Conservation (phyloP, 495 filamentous ascomycete species). For the Neurospora sp. region DNA sequence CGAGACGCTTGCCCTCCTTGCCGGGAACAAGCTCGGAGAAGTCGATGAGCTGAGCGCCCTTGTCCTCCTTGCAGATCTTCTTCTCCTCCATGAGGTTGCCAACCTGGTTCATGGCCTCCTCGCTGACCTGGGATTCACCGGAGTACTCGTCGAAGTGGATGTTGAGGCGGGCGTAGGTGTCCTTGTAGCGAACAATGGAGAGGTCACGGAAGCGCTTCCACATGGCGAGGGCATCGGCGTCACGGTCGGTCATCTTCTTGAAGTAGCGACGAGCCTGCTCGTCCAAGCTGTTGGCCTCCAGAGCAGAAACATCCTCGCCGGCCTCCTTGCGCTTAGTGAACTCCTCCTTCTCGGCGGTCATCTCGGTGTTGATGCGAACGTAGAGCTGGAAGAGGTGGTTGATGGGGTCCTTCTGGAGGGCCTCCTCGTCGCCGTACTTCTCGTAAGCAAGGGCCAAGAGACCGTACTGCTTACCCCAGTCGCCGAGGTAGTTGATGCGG, state of each 20-base stretch:
- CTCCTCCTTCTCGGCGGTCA: conserved; percentile 45
- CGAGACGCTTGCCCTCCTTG: conserved; percentile 46
- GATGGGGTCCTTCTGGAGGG: conserved; percentile 47
- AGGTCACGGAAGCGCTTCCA: conserved; percentile 88
- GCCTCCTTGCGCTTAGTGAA: conserved; percentile 36
- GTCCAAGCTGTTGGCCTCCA: conserved; percentile 45
- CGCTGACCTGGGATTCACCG: conserved; percentile 84
- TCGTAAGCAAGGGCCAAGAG: conserved; percentile 50
- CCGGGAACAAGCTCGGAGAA: conserved; percentile 63
- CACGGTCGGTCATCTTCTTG: conserved; percentile 80
- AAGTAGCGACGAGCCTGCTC: conserved; percentile 69
- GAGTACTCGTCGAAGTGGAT: conserved; percentile 92
- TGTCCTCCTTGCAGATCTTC: conserved; percentile 67
- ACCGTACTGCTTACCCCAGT: conserved; percentile 61
- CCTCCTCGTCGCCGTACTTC: conserved; percentile 49
- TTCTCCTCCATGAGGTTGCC: conserved; percentile 57
- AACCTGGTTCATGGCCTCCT: conserved; percentile 66
- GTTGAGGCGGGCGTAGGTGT: conserved; percentile 44
- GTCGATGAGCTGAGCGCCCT: conserved; percentile 84
- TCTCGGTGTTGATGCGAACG: conserved; percentile 50
- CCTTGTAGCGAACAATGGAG: conserved; percentile 74
- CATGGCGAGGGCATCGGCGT: conserved; percentile 61
- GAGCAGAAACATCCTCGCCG: conserved; percentile 39
- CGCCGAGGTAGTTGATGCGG: conserved; percentile 57
- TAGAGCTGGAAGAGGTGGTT: conserved; percentile 57